Conservation (phyloP, 2,329 filamentous ascomycete species). For the Botryotinia narcissicola region DNA sequence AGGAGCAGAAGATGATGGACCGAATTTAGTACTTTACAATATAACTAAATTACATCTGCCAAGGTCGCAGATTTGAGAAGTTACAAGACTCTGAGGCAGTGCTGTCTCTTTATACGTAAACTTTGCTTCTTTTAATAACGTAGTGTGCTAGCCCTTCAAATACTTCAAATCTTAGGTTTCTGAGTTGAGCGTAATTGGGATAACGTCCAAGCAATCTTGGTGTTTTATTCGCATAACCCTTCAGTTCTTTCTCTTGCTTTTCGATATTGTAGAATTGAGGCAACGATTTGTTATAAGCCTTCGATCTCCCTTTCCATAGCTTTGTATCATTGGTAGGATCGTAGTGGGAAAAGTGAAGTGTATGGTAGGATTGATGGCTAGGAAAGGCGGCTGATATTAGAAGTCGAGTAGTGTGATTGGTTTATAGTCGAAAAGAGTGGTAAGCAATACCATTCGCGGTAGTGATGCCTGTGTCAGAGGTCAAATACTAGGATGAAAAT, state of each 20-base stretch:
- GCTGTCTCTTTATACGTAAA: background rate
- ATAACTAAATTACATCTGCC: background rate
- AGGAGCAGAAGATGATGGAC: background rate
- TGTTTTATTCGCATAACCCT: background rate
- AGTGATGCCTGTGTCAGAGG: background rate
- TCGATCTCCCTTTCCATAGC: background rate
- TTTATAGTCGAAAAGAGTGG: background rate
- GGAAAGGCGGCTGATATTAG: background rate
- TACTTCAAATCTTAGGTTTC: background rate
- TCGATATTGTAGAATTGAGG: background rate
- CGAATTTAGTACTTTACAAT: background rate
- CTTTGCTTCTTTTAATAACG: background rate
- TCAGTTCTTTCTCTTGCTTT: background rate
- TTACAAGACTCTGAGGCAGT: background rate
- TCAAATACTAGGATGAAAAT: background rate
- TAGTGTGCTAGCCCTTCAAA: background rate
- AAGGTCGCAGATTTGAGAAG: background rate
- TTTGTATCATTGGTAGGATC: background rate
- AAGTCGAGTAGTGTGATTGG: background rate
- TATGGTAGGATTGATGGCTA: background rate
- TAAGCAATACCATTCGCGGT: background rate
- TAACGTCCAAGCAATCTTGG: background rate
- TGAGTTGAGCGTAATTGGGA: background rate
- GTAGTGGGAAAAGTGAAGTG: background rate
- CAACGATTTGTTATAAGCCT: background rate